Evolutionary conservation across 2,329 filamentous ascomycete species (phyloP).

Genomic region (Coniochaeta pulveracea): DNA sequence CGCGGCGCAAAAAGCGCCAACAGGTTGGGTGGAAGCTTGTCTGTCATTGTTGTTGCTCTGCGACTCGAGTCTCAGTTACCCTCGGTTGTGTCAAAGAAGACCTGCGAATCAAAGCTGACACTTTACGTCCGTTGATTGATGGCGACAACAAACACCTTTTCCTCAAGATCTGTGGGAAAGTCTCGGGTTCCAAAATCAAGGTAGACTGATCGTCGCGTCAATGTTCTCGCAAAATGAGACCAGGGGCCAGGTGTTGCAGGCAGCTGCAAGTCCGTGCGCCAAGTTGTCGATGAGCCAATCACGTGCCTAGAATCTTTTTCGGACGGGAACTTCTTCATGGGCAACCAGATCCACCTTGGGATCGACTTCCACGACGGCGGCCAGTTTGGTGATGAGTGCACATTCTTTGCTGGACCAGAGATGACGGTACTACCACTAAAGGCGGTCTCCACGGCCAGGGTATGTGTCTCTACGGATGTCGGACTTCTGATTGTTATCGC

Average conservation of each 20-base stretch:
- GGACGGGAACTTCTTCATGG: conserved; percentile 1
- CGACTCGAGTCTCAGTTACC: neutral
- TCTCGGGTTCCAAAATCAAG: neutral
- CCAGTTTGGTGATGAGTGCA: conserved; percentile 1
- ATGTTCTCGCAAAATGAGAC: conserved; percentile 1
- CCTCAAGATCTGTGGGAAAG: no score
- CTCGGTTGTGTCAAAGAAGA: neutral
- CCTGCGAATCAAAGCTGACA: no score
- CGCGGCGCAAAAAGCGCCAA: conserved; percentile 91
- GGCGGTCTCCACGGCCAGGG: conserved; percentile 1
- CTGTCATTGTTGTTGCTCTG: conserved; percentile 56
- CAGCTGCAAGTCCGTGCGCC: conserved; percentile 1
- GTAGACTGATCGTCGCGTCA: neutral
- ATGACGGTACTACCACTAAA: conserved; percentile 2
- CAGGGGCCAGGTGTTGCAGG: neutral
- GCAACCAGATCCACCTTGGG: conserved; percentile 1
- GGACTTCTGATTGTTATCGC: neutral
- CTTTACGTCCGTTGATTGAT: no score
- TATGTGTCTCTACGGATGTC: neutral
- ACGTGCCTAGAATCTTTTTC: neutral
- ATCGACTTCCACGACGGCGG: neutral
- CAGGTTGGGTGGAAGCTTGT: conserved; percentile 87
- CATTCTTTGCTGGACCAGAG: neutral
- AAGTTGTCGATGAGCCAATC: neutral
- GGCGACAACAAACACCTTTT: no score